phyloP scores from a whole-genome alignment of 768 basidiomycete genomes.

The Termitomyces sp. region DNA sequence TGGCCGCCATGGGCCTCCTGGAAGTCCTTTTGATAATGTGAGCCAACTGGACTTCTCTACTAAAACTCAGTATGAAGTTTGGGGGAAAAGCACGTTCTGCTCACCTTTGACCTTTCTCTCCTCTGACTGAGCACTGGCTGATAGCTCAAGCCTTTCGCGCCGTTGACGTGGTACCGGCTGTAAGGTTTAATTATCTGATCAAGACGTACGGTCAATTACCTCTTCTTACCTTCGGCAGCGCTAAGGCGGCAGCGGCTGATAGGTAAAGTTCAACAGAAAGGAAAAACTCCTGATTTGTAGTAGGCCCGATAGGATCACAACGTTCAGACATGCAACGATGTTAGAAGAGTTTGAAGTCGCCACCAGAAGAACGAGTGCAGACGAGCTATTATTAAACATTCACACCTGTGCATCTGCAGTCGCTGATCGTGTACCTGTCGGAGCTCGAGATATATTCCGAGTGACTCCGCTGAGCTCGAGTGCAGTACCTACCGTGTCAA shows the following conservation, averaged over 20 bases:
- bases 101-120: conserved; percentile 62
- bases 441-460: not conserved
- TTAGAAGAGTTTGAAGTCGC: not conserved
- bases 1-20: conserved; percentile 59
- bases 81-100: not conserved
- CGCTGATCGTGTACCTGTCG: conserved; percentile 1
- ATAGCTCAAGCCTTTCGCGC: conserved; percentile 45
- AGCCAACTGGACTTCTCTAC: conserved; percentile 75
- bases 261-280: conserved; percentile 60
- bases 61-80: conserved; percentile 4
- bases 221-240: conserved; percentile 49
- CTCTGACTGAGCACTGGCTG: conserved; percentile 20
- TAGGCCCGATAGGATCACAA: conserved; percentile 21
- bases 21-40: conserved; percentile 43
- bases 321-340: conserved; percentile 23
- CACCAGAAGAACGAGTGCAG: not conserved
- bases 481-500: not conserved
- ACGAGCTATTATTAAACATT: not conserved
- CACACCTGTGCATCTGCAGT: not conserved
- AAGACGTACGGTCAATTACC: not conserved
- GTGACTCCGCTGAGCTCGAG: not conserved
- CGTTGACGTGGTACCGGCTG: conserved; percentile 49
- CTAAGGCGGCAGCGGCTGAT: conserved; percentile 41
- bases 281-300: conserved; percentile 42
- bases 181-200: not conserved